A percentile compares a stretch with the other conserved stretches of the same genome.
phyloP scores from a whole-genome alignment of 139 green algal species.

The Micractinium sp. region DNA sequence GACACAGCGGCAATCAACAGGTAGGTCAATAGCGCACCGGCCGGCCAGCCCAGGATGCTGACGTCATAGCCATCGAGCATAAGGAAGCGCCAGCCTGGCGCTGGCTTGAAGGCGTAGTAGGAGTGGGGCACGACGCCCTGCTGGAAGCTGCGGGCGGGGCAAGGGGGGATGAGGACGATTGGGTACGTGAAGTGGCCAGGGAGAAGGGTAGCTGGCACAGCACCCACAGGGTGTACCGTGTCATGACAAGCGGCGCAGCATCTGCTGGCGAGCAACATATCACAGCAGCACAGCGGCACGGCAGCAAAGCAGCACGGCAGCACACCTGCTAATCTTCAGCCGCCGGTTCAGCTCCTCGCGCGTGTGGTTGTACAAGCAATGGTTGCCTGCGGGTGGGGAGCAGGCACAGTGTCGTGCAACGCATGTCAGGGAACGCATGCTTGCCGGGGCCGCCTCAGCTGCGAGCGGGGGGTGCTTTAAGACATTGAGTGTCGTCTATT shows the following conservation, averaged over 20 bases:
- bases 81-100: slow-evolving; percentile 69
- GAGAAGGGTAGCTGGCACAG: no score
- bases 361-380: slow-evolving; percentile 81
- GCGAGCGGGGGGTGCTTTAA: no score
- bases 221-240: no score
- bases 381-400: slow-evolving; percentile 57
- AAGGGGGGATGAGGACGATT: no score
- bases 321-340: slow-evolving; percentile 29
- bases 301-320: not conserved
- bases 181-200: no score
- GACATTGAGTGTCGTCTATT: no score
- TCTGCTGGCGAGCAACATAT: no score
- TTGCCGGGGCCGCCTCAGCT: no score
- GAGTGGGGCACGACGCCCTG: not conserved
- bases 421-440: no score
- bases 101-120: slow-evolving; percentile 75
- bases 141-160: not conserved
- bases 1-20: no score
- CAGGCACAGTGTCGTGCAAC: not conserved
- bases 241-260: no score
- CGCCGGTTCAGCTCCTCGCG: slow-evolving; percentile 45
- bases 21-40: not conserved
- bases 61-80: slow-evolving; percentile 87
- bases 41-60: slow-evolving; percentile 58
- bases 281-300: not conserved